phyloP scores from a whole-genome alignment of 352 stramenopile genomes.

The Paralagenidium karlingii region DNA sequence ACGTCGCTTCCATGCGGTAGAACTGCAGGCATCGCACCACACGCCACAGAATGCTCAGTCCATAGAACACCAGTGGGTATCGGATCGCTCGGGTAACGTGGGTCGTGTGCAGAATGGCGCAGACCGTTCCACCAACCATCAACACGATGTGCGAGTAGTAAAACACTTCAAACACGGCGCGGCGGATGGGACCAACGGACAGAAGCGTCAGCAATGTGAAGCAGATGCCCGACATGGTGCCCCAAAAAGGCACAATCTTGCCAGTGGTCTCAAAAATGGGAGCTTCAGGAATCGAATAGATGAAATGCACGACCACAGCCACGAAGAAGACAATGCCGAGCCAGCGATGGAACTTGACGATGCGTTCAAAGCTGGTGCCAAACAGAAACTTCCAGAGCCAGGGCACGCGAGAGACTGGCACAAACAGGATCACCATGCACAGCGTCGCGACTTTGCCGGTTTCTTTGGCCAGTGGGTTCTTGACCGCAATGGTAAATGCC shows the following conservation, averaged over 20 bases:
- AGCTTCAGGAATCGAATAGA: slow-evolving; percentile 27
- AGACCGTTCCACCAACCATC: slow-evolving; percentile 59
- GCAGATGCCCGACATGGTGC: slow-evolving; percentile 44
- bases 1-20: too few species aligned
- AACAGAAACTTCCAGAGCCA: slow-evolving; percentile 67
- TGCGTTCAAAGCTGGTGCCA: slow-evolving; percentile 63
- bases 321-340: slow-evolving; percentile 47
- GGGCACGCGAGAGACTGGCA: slow-evolving; percentile 36
- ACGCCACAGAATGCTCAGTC: slow-evolving; percentile 29
- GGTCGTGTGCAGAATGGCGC: slow-evolving; percentile 63
- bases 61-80: slow-evolving; percentile 55
- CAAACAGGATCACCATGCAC: slow-evolving; percentile 66
- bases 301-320: slow-evolving; percentile 41
- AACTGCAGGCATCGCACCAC: slow-evolving; percentile 42
- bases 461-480: too few species aligned
- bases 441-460: slow-evolving; percentile 45
- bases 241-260: slow-evolving; percentile 40
- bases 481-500: too few species aligned
- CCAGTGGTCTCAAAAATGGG: slow-evolving; percentile 31
- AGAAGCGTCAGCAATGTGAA: slow-evolving; percentile 39
- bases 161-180: slow-evolving; percentile 60
- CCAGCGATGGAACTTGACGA: slow-evolving; percentile 79
- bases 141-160: slow-evolving; percentile 64
- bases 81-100: slow-evolving; percentile 35
- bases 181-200: slow-evolving; percentile 48